Evolutionary conservation across 2,329 filamentous ascomycete species (phyloP).

Genomic region (Corynespora cassiicola): DNA sequence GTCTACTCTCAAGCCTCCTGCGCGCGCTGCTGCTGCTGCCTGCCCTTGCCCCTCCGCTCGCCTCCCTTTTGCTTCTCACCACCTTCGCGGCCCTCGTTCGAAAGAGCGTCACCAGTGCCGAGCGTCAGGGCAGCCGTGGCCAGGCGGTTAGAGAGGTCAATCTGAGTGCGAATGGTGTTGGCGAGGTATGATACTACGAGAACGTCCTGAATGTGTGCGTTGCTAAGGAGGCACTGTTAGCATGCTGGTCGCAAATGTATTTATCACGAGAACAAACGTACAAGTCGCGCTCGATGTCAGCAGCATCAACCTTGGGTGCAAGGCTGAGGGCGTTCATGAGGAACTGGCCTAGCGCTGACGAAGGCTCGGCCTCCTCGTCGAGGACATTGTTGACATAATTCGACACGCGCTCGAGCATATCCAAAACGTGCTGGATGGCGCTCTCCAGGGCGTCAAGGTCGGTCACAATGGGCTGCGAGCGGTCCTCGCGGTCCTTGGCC

Average conservation of each 20-base stretch:
- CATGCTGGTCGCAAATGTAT: constrained; percentile 19
- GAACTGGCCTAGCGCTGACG: constrained; percentile 91
- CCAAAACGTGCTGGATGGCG: constrained; percentile 84
- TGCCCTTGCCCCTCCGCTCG: constrained; percentile 37
- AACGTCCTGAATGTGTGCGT: constrained; percentile 99
- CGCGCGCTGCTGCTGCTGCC: constrained; percentile 33
- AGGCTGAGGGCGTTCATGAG: constrained; percentile 92
- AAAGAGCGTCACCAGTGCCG: constrained; percentile 48
- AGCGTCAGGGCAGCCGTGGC: constrained; percentile 67
- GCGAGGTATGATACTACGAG: constrained; percentile 97
- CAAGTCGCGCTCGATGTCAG: constrained; percentile 95
- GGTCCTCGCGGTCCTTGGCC: constrained; percentile 79
- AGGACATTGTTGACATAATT: constrained; percentile 93
- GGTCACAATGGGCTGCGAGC: constrained; percentile 75
- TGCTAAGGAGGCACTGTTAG: constrained; percentile 59
- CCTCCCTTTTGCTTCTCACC: constrained; percentile 37
- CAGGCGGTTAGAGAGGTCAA: constrained; percentile 94
- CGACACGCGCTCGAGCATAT: constrained; percentile 87
- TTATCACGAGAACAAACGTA: constrained; percentile 48
- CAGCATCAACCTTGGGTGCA: constrained; percentile 90
- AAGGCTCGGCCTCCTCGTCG: constrained; percentile 90
- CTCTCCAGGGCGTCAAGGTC: constrained; percentile 90
- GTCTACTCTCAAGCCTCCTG: constrained; percentile 4
- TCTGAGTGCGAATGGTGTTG: constrained; percentile 98
- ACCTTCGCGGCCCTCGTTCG: constrained; percentile 41